These are phyloP conservation scores for Pulveroboletus sp. DNA, from an alignment of 768 basidiomycete species.

Conservation along the genomic window DNA sequence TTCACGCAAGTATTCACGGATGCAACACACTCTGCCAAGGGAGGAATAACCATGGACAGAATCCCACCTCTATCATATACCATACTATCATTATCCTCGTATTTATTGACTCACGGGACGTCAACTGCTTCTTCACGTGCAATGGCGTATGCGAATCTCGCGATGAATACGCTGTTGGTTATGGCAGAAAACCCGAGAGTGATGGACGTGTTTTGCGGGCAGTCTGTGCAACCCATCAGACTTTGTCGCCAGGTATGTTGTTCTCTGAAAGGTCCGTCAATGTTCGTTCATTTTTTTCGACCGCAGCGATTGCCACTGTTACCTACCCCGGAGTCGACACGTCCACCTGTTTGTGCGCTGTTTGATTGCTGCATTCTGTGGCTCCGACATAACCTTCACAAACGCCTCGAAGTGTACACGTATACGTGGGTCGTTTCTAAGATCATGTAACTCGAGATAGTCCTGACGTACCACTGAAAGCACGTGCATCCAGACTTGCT, in stretches of 20 bases:
- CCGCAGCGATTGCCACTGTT: slow-evolving; percentile 50
- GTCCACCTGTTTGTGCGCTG: slow-evolving; percentile 52
- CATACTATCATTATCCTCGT: slow-evolving; percentile 57
- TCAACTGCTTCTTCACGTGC: slow-evolving; percentile 56
- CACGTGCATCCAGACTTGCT: slow-evolving; percentile 51
- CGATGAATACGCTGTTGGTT: slow-evolving; percentile 49
- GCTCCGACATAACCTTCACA: slow-evolving; percentile 68
- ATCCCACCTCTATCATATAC: slow-evolving; percentile 42
- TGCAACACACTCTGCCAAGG: slow-evolving; percentile 28
- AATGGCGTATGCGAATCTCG: slow-evolving; percentile 57
- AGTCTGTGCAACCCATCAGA: slow-evolving; percentile 40
- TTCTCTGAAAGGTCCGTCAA: neutral
- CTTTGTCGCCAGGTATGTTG: slow-evolving; percentile 59
- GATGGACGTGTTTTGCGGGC: slow-evolving; percentile 44
- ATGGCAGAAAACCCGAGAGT: slow-evolving; percentile 48
- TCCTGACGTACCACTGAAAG: slow-evolving; percentile 29
- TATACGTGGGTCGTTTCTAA: slow-evolving; percentile 44
- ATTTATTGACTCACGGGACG: slow-evolving; percentile 63
- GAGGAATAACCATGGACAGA: slow-evolving; percentile 16
- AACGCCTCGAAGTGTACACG: slow-evolving; percentile 50
- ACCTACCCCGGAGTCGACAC: slow-evolving; percentile 35
- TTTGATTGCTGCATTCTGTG: slow-evolving; percentile 69
- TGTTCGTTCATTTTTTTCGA: slow-evolving; percentile 1
- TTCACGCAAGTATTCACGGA: slow-evolving; percentile 49
- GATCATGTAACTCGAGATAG: neutral